Evolutionary conservation across 345 rosid genomes (phyloP).

Genomic region (Angophora floribunda): DNA sequence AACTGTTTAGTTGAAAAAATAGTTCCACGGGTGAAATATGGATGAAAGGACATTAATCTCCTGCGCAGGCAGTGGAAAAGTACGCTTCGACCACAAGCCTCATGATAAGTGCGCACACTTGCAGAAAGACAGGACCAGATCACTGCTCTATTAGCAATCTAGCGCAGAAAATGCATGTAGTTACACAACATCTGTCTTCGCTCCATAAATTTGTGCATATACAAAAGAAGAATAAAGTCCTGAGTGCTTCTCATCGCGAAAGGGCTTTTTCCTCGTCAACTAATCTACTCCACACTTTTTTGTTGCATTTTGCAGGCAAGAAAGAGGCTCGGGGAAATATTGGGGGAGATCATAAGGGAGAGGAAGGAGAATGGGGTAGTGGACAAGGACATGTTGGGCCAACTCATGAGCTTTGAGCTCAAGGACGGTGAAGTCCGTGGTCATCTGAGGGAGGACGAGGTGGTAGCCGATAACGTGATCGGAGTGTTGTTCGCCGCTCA

Average conservation of each 20-base stretch:
- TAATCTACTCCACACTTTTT: background rate
- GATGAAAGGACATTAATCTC: background rate
- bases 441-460: conserved; percentile 32
- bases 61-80: background rate
- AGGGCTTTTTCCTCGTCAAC: background rate
- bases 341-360: conserved; percentile 48
- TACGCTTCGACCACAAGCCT: background rate
- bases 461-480: conserved; percentile 68
- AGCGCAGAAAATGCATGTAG: background rate
- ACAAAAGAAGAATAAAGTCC: background rate
- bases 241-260: background rate
- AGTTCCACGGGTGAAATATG: background rate
- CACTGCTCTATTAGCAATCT: background rate
- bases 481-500: conserved; percentile 91
- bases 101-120: background rate
- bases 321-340: conserved; percentile 34
- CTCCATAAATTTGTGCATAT: background rate
- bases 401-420: conserved; percentile 39
- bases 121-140: background rate
- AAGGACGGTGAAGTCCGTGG: conserved; percentile 30
- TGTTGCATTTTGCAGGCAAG: conserved; percentile 46
- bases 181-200: background rate
- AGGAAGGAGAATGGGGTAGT: conserved; percentile 45
- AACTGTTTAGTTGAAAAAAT: background rate
- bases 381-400: conserved; percentile 44